Evolutionary conservation across 1,139 yeast species (phyloP), one percentile per base, ranked within the genome.

Genomic region (Pneumocystis wakefieldiae): DNA sequence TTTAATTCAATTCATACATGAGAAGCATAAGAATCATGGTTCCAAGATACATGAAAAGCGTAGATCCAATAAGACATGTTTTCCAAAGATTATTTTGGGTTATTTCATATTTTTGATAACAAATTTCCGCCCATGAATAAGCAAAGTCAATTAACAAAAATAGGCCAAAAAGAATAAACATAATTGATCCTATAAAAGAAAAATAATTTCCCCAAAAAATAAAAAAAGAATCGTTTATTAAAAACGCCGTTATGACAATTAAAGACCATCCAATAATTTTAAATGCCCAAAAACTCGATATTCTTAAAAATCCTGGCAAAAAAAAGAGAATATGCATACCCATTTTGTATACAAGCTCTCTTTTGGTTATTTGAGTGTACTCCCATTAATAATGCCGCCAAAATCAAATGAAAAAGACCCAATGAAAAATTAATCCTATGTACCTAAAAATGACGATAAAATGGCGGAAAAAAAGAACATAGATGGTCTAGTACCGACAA

Each of bases 51-150:
- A 92, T 90, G 29, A 83, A 74, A 59, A 86, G 77, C 0, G 98
- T 92, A 0, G 97, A 96, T 1, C 95, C 89, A 42, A 92, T 82
- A 60, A 94, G 78, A 29, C 91, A 75, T 59, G 82, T 79, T 70
- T 88, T 83, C 98, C 98, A 92, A 69, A 87, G 70, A 57, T 61
- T 61, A 5, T 53, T 28, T 10, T 57, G 37, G 63, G 83, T 81
- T 68, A 82, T 79, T 73, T 92, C 97, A 61, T 92, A 89, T 70
- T 89, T 88, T 68, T 86, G 92, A 64, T 92, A 80, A 73, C 98
- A 94, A 12, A 87, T 88, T 71, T 94, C 99, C 0, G 98, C 97
- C 97, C 97, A 94, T 66, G 94, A 94, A 74, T 94, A 98, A 14
- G 98, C 97, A 78, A 90, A 92, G 74, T 94, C 98, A 38, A 94